Percentiles rank a stretch among this genome's conserved stretches.
phyloP scores from a whole-genome alignment of 2,329 filamentous ascomycete species.

The Aspergillus felis region DNA sequence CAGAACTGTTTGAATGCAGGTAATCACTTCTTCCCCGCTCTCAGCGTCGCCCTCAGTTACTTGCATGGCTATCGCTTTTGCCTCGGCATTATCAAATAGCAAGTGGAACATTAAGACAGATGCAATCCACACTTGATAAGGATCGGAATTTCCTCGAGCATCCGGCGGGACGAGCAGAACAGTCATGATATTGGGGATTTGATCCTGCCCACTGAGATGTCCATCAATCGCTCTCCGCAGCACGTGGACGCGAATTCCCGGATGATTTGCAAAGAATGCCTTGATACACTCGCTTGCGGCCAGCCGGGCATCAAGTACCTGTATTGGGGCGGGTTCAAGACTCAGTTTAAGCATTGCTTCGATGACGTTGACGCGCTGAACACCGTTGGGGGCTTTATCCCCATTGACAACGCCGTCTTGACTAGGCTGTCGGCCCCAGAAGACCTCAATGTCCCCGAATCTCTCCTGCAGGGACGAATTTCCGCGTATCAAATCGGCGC shows the following conservation, averaged over 20 bases:
- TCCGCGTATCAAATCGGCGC: constrained; percentile 81
- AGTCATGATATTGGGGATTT: constrained; percentile 82
- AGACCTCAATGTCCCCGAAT: constrained; percentile 83
- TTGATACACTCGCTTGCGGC: constrained; percentile 88
- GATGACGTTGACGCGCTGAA: constrained; percentile 76
- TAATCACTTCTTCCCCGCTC: constrained; percentile 90
- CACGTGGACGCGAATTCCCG: constrained; percentile 79
- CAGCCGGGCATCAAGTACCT: constrained; percentile 73
- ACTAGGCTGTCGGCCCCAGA: constrained; percentile 26
- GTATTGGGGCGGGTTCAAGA: constrained; percentile 62
- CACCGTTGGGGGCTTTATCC: constrained; percentile 42
- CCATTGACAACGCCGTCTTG: constrained; percentile 31
- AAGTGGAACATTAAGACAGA: constrained; percentile 82
- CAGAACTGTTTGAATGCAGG: constrained; percentile 82
- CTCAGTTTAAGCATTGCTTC: constrained; percentile 84
- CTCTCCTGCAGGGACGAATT: constrained; percentile 78
- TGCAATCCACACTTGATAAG: constrained; percentile 87
- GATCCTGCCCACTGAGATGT: constrained; percentile 70
- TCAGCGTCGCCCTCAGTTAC: constrained; percentile 86
- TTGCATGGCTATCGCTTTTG: constrained; percentile 73
- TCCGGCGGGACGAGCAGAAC: constrained; percentile 69
- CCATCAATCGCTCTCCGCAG: constrained; percentile 84
- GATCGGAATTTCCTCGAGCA: constrained; percentile 63
- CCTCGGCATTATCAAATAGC: constrained; percentile 71
- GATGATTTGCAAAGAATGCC: constrained; percentile 82